Evolutionary conservation across 768 basidiomycete species (phyloP).

Genomic region (Pulveroboletus sp.): DNA sequence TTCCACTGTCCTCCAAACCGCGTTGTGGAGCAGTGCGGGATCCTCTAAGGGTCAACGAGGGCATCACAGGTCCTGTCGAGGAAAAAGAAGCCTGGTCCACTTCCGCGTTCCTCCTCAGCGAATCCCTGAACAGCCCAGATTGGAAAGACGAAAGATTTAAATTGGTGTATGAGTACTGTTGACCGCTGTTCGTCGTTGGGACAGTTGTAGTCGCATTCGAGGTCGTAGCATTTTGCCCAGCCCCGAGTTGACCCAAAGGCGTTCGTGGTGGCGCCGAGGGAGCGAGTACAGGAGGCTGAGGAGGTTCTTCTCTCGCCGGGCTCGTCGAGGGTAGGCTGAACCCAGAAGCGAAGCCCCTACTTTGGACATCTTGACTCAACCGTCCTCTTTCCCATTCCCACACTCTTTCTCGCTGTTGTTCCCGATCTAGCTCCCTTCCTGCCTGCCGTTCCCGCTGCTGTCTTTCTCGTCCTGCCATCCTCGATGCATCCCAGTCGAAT

Average conservation of each 20-base stretch:
- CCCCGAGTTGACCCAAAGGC: constrained; percentile 6
- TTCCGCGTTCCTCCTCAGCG: constrained; percentile 25
- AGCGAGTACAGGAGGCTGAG: not conserved
- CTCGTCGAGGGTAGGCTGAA: constrained; percentile 12
- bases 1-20: constrained; percentile 23
- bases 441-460: not conserved
- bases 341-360: constrained; percentile 13
- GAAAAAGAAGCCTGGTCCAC: constrained; percentile 18
- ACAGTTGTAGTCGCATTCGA: not conserved
- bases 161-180: constrained; percentile 27
- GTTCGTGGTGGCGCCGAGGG: constrained; percentile 3
- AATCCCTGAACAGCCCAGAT: constrained; percentile 31
- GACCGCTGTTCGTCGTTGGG: constrained; percentile 7
- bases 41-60: constrained; percentile 3
- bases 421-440: constrained; percentile 11
- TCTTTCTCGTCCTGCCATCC: constrained; percentile 9
- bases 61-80: constrained; percentile 3
- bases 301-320: constrained; percentile 16
- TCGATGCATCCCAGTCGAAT: constrained; percentile 18
- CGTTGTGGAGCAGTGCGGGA: constrained; percentile 13
- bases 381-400: constrained; percentile 22
- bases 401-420: constrained; percentile 11
- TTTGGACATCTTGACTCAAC: constrained; percentile 12
- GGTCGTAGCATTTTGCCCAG: not conserved
- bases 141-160: constrained; percentile 30